Base-by-base conservation (phyloP, 2,329 filamentous ascomycete genomes). In the Fusarium transvaalense region DNA sequence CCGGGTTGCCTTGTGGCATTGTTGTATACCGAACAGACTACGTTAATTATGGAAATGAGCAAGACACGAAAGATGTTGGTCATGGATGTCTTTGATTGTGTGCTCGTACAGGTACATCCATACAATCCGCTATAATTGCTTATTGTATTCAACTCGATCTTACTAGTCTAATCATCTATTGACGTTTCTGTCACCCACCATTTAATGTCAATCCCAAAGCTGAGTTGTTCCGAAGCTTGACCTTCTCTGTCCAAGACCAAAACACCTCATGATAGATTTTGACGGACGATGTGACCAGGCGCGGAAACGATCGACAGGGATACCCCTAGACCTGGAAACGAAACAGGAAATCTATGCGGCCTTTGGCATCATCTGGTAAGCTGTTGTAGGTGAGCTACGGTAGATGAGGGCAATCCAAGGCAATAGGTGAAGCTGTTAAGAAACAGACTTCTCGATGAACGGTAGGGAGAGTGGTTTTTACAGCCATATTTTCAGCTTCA, bases 291-390 rank as follows among this genome's bases (percentile, higher is more conserved):
- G 52, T 63, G 62, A 50, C 66, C 62, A 67, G 41, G 25, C 56
- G 21, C 63, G 69, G 66, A 60, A 66, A 61, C 58, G 64, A 72
- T 72, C 61, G 58, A 55, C 70, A 59, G 60, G 69, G 70, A 58
- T 61, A 54, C 66, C 67, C 67, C 65, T 56, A 64, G n/a, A 4
- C 17, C 19, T 25, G 21, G 66, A 74, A 73, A 73, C 71, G 42
- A 71, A 74, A 71, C 69, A 65, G 68, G 68, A 65, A 72, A 43
- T 39, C 65, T 59, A 55, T 46, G 58, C 57, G 47, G 37, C 42
- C 60, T 56, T 41, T 62, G 41, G 65, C 48, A 64, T 59, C 38
- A 43, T 63, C 41, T 38, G 32, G 37, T 41, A 38, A 57, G 50
- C 45, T 19, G 19, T 37, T 56, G 34, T 27, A 56, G 43, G 25